A percentile compares a stretch with the other conserved stretches of the same genome.
phyloP scores from a whole-genome alignment of 1,284 basidiomycete genomes.

The Austropuccinia psidii region DNA sequence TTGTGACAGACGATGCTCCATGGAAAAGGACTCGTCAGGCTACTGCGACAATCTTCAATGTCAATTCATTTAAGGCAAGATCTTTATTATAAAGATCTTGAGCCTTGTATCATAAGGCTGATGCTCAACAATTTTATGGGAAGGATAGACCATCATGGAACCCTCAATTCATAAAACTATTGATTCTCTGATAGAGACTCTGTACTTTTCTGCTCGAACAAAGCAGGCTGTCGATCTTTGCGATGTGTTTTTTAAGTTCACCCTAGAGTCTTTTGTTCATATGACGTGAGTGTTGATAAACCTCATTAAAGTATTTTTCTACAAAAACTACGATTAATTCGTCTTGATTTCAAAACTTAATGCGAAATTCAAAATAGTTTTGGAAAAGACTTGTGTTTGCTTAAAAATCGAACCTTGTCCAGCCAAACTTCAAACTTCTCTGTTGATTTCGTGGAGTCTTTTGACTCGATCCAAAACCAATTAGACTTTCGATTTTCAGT shows the following conservation, averaged over 20 bases:
- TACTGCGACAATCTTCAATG: not conserved
- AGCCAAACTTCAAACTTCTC: not conserved
- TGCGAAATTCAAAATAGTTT: not conserved
- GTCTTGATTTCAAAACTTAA: not conserved
- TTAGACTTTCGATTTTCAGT: not conserved
- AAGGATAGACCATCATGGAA: conserved; percentile 1
- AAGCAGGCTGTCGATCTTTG: not conserved
- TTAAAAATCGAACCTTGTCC: not conserved
- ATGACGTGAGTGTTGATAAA: conserved; percentile 27
- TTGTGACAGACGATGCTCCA: not conserved
- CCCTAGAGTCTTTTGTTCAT: conserved; percentile 22
- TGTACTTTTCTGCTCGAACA: not conserved
- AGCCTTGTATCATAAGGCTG: not conserved
- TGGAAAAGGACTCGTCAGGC: conserved; percentile 1
- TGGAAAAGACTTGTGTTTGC: not conserved
- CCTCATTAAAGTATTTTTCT: too few relatives aligned
- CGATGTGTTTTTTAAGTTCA: conserved; percentile 21
- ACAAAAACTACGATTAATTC: not conserved
- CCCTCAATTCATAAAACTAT: conserved; percentile 18
- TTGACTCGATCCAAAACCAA: conserved; percentile 19
- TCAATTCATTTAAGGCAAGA: not conserved
- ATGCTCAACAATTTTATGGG: not conserved
- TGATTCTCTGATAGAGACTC: not conserved
- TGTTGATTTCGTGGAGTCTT: not conserved
- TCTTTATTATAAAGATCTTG: not conserved